Base-by-base conservation (phyloP, 352 stramenopile species). In the Phytophthora kernoviae region DNA sequence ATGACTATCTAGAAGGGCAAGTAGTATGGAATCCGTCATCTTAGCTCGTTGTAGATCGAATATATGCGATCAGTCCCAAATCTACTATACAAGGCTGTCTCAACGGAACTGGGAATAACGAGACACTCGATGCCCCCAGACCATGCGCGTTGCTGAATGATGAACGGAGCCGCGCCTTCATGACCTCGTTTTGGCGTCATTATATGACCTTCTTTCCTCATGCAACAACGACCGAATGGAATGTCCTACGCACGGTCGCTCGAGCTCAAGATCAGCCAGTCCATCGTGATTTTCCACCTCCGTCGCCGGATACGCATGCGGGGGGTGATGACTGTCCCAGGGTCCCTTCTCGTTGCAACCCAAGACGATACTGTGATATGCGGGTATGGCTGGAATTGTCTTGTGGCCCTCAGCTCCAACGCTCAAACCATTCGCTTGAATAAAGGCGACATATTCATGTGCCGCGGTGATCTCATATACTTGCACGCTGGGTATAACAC, bases 171-270 rank as follows among this genome's bases (percentile, higher is more conserved):
- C 43, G 43, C 5, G 43, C n/a, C 24, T 39, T 50, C 15, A 18
- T 12, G 24, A 24, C 22, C 5, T 15, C 24, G 8, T 39, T 50
- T 7, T 11, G 17, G 5, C 43, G 24, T 10, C 43, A 41, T n/a
- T 41, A 27, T 17, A 41, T 41, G 45, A 52, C 45, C 15, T 52
- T 52, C 17, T 52, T 41, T 17, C 45, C 45, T 6, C 27, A 52
- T 33, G 20, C 45, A 2, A 18, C 32, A n/a, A 17, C 27, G 12
- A 52, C 45, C 5, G 45, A 52, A 30, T 52, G 45, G 45, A 52
- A 30, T n/a, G 27, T 37, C 15, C 27, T 24, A n/a, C 26, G 27
- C 5, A 52, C 45, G 26, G 17, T 41, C 14, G 45, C 45, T 22
- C n/a, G 45, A 6, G 26, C 45, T 22, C 4, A n/a, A 15, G 45